Conservation (phyloP, 768 basidiomycete species). For the Fomitopsis serialis region DNA sequence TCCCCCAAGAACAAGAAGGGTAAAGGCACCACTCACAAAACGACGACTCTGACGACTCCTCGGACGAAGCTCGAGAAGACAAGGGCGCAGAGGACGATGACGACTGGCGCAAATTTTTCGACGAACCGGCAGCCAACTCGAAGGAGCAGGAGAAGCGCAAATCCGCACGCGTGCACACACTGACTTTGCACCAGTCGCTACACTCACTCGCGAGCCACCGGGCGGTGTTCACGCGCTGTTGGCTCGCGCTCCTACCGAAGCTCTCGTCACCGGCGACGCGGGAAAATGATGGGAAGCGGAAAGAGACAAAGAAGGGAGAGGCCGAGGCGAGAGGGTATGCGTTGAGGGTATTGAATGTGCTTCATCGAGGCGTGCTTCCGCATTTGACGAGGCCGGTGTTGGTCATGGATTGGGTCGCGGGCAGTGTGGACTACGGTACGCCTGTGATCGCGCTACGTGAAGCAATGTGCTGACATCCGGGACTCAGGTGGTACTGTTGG, state of each 20-base stretch:
- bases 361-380: conserved; percentile 82
- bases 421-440: conserved; percentile 77
- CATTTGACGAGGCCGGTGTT: conserved; percentile 72
- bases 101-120: conserved; percentile 85
- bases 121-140: conserved; percentile 41
- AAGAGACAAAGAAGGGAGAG: neutral
- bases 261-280: conserved; percentile 35
- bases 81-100: conserved; percentile 32
- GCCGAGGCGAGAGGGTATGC: conserved; percentile 31
- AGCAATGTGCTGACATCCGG: neutral
- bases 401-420: conserved; percentile 90
- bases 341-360: conserved; percentile 61
- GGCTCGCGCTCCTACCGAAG: conserved; percentile 66
- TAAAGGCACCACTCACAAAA: conserved; percentile 6
- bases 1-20: conserved; percentile 39
- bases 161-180: conserved; percentile 46
- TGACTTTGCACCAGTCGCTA: conserved; percentile 73
- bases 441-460: neutral
- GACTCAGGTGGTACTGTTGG: conserved; percentile 73
- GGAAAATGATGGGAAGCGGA: neutral
- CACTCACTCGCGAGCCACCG: conserved; percentile 74
- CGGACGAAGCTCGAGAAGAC: conserved; percentile 33
- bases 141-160: conserved; percentile 32
- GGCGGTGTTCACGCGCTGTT: conserved; percentile 76
- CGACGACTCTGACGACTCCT: conserved; percentile 23